Evolutionary conservation across 2,329 filamentous ascomycete species (phyloP).

Genomic region (Daldinia eschscholtzii): DNA sequence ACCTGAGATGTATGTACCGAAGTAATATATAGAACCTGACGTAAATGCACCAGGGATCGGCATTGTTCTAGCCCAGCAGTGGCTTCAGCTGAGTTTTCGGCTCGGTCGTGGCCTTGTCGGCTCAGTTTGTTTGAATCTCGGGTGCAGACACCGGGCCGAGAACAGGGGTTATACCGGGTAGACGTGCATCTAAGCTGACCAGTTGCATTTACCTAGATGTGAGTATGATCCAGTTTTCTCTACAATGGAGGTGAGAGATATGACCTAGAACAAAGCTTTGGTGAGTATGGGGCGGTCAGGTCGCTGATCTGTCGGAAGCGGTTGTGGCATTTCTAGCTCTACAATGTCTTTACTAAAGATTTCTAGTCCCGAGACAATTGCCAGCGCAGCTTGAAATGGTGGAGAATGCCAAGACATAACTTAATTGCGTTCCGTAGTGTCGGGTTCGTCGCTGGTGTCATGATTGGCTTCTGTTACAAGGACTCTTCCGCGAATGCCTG

Average conservation of each 20-base stretch:
- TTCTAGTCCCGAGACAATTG: constrained; percentile 38
- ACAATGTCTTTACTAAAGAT: constrained; percentile 39
- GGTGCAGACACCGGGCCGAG: constrained; percentile 33
- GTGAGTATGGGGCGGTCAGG: constrained; percentile 18
- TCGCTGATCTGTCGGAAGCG: constrained; percentile 28
- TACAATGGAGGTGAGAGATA: constrained; percentile 8
- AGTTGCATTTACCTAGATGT: constrained; percentile 19
- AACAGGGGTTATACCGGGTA: constrained; percentile 25
- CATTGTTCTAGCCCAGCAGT: constrained; percentile 9
- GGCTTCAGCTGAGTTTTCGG: constrained; percentile 37
- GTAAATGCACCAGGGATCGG: constrained; percentile 13
- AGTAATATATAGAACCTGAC: constrained; percentile 18
- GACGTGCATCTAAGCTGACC: constrained; percentile 18
- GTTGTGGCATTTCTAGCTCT: constrained; percentile 20
- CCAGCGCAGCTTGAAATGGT: constrained; percentile 39
- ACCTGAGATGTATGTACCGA: neutral
- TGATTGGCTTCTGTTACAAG: constrained; percentile 36
- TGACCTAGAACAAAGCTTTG: constrained; percentile 2
- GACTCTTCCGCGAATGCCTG: constrained; percentile 31
- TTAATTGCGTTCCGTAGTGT: constrained; percentile 42
- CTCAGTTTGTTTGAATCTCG: constrained; percentile 16
- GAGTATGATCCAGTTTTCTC: constrained; percentile 17
- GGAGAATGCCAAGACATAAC: constrained; percentile 37
- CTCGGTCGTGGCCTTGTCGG: constrained; percentile 37
- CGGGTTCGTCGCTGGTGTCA: constrained; percentile 27